Conservation (phyloP, 2,329 filamentous ascomycete genomes). For the Helotiales sp. region DNA sequence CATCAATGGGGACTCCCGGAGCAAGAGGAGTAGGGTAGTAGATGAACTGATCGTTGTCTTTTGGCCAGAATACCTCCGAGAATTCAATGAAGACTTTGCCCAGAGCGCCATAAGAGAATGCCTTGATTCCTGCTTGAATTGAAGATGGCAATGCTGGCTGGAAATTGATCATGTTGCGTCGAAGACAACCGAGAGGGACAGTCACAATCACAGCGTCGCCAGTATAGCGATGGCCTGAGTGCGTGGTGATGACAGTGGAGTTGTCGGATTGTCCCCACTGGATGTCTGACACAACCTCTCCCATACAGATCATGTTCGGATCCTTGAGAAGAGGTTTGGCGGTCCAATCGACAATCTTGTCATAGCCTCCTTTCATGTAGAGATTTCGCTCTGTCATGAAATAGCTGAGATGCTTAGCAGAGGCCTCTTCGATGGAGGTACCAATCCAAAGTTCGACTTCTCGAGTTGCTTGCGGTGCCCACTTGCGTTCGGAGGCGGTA, state of each 20-base stretch:
- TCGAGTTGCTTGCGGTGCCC: slow-evolving; percentile 44
- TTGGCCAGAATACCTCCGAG: slow-evolving; percentile 44
- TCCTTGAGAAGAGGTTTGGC: slow-evolving; percentile 38
- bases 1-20: slow-evolving; percentile 34
- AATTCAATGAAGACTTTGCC: slow-evolving; percentile 47
- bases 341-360: slow-evolving; percentile 43
- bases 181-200: slow-evolving; percentile 41
- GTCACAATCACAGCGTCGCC: slow-evolving; percentile 43
- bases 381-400: slow-evolving; percentile 45
- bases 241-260: slow-evolving; percentile 26
- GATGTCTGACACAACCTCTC: slow-evolving; percentile 40
- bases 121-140: slow-evolving; percentile 38
- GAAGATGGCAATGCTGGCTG: slow-evolving; percentile 39
- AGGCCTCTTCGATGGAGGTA: slow-evolving; percentile 42
- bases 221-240: slow-evolving; percentile 28
- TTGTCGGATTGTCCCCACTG: slow-evolving; percentile 38
- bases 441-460: slow-evolving; percentile 46
- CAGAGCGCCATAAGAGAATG: slow-evolving; percentile 42
- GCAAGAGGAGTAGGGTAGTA: slow-evolving; percentile 41
- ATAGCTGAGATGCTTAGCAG: slow-evolving; percentile 43
- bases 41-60: slow-evolving; percentile 46
- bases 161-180: slow-evolving; percentile 41
- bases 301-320: slow-evolving; percentile 39
- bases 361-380: slow-evolving; percentile 47
- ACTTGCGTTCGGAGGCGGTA: slow-evolving; percentile 42